These are phyloP conservation scores for Carpinus viminea DNA, from an alignment of 306 rosid species.

Conservation along the genomic window DNA sequence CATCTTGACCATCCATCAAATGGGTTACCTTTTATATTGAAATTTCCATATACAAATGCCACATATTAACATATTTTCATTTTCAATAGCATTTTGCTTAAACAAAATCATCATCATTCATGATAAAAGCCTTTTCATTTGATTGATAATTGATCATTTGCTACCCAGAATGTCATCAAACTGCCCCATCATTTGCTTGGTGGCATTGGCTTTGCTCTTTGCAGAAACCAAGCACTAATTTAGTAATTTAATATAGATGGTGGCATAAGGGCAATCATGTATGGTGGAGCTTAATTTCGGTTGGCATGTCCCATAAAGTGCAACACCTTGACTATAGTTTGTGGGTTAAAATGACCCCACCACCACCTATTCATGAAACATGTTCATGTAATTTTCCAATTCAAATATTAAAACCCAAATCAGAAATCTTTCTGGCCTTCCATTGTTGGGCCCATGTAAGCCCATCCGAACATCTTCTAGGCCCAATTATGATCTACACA, in stretches of 20 bases:
- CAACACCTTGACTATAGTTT: neutral
- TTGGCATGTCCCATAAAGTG: conserved; percentile 12
- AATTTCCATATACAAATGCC: too few species aligned
- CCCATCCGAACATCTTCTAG: neutral
- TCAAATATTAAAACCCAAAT: too few species aligned
- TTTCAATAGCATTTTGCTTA: too few species aligned
- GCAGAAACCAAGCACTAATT: neutral
- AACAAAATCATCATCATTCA: too few species aligned
- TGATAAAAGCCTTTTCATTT: neutral
- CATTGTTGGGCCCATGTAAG: too few species aligned
- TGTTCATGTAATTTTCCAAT: too few species aligned
- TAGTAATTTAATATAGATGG: neutral
- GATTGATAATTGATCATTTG: conserved; percentile 3
- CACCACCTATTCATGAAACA: too few species aligned
- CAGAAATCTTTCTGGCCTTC: too few species aligned
- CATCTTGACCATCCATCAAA: too few species aligned
- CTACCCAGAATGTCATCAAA: conserved; percentile 2
- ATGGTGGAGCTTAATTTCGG: neutral
- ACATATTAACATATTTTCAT: too few species aligned
- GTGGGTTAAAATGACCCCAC: conserved; percentile 1
- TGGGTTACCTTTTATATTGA: too few species aligned
- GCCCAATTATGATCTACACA: too few species aligned
- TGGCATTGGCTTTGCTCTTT: neutral
- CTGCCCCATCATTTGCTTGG: conserved; percentile 12
- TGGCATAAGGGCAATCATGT: neutral